These are phyloP conservation scores for Penicillium sp. DNA, from an alignment of 2,329 filamentous ascomycete species.

Conservation along the genomic window DNA sequence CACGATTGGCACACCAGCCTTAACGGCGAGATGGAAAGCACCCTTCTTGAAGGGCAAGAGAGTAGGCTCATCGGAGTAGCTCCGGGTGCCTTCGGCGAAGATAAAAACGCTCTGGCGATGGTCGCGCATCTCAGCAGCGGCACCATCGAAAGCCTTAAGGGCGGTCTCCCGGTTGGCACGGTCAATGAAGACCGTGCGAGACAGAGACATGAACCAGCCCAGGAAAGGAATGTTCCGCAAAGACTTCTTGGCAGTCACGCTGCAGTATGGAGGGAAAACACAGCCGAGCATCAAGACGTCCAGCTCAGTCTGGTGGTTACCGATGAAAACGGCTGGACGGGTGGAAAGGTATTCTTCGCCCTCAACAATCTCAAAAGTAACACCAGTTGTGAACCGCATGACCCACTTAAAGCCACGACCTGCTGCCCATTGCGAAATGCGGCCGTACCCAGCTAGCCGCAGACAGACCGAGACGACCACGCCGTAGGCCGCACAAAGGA, in stretches of 20 bases:
- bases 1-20: constrained; percentile 90
- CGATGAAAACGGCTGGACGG: constrained; percentile 85
- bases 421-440: constrained; percentile 81
- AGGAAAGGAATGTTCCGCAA: constrained; percentile 78
- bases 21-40: constrained; percentile 91
- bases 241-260: constrained; percentile 86
- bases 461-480: constrained; percentile 71
- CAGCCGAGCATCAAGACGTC: constrained; percentile 88
- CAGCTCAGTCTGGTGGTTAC: constrained; percentile 94
- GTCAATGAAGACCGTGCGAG: constrained; percentile 92
- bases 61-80: constrained; percentile 76
- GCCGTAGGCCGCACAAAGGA: constrained; percentile 65
- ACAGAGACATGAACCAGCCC: constrained; percentile 90
- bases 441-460: constrained; percentile 67
- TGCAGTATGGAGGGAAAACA: constrained; percentile 89
- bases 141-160: constrained; percentile 78
- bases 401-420: constrained; percentile 75
- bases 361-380: constrained; percentile 70
- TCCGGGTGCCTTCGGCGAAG: constrained; percentile 79
- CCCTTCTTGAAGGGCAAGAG: constrained; percentile 98
- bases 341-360: constrained; percentile 64
- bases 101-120: constrained; percentile 62
- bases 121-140: constrained; percentile 73
- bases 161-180: constrained; percentile 80
- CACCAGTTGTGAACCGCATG: constrained; percentile 73